Evolutionary conservation across 2,329 filamentous ascomycete genomes (phyloP).

Genomic region (Aspergillus clavatus): DNA sequence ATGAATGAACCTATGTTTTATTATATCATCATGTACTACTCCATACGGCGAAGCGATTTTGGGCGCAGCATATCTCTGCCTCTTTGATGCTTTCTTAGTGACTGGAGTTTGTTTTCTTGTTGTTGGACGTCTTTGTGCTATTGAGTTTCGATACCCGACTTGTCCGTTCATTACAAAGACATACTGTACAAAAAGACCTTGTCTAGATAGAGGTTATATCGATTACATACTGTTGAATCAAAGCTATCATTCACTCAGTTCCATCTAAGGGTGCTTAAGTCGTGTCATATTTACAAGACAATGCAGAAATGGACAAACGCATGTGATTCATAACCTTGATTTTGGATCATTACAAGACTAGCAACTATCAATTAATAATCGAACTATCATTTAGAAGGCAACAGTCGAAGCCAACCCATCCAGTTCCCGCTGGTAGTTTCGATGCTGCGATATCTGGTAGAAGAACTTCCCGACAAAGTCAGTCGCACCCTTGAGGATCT

Average conservation of each 20-base stretch:
- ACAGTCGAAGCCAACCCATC: constrained; percentile 63
- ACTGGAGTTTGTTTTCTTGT: not conserved
- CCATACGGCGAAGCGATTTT: not conserved
- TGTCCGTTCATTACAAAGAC: constrained; percentile 3
- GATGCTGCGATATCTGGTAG: constrained; percentile 64
- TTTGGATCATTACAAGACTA: no score
- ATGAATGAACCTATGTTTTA: not conserved
- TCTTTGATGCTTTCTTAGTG: not conserved
- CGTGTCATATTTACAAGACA: no score
- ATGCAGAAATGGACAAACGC: no score
- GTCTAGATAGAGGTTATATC: not conserved
- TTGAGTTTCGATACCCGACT: constrained; percentile 6
- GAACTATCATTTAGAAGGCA: constrained; percentile 55
- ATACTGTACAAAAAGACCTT: not conserved
- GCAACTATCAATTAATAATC: no score
- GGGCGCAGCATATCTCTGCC: not conserved
- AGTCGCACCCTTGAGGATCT: constrained; percentile 62
- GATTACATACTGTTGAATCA: not conserved
- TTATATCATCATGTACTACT: no score
- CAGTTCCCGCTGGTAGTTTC: constrained; percentile 68
- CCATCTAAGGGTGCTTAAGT: not conserved
- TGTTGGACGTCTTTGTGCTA: not conserved
- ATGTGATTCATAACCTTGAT: no score
- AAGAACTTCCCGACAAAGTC: constrained; percentile 69
- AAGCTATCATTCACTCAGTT: not conserved